These are phyloP conservation scores for Nannizziopsis barbatae DNA, from an alignment of 2,329 filamentous ascomycete genomes.

Conservation along the genomic window DNA sequence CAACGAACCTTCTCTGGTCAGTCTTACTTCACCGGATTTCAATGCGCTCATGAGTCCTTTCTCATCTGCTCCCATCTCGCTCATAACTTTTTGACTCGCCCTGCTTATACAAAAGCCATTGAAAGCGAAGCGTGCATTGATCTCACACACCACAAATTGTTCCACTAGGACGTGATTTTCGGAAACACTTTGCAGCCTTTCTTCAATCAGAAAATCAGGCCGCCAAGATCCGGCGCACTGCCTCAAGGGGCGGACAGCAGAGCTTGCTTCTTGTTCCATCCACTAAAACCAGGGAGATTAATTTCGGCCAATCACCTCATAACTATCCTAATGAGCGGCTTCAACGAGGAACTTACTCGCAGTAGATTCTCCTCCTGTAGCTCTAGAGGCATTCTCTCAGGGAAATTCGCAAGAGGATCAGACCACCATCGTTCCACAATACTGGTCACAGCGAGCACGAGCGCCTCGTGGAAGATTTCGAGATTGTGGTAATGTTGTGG, in stretches of 20 bases:
- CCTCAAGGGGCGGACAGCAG: constrained; percentile 10
- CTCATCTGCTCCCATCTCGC: constrained; percentile 2
- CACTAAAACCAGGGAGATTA: constrained; percentile 1
- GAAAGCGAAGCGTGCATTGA: constrained; percentile 15
- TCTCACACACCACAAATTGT: constrained; percentile 17
- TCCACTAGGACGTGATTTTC: not conserved
- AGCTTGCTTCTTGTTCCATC: constrained; percentile 6
- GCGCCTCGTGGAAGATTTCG: constrained; percentile 16
- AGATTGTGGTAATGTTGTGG: constrained; percentile 10
- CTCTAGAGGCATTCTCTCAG: constrained; percentile 22
- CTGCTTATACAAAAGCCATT: constrained; percentile 9
- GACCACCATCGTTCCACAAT: constrained; percentile 24
- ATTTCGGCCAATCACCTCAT: not conserved
- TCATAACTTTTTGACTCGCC: constrained; percentile 3
- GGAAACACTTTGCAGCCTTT: not conserved
- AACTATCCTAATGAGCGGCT: not conserved
- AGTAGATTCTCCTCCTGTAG: constrained; percentile 20
- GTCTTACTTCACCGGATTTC: constrained; percentile 9
- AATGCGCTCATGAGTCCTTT: not conserved
- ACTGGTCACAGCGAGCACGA: constrained; percentile 20
- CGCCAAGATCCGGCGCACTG: constrained; percentile 16
- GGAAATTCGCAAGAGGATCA: constrained; percentile 18
- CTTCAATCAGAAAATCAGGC: constrained; percentile 16
- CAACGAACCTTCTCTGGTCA: not conserved
- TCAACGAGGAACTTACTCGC: constrained; percentile 12